These are phyloP conservation scores for Carallia pectinifolia DNA, from an alignment of 345 rosid species.

Conservation along the genomic window DNA sequence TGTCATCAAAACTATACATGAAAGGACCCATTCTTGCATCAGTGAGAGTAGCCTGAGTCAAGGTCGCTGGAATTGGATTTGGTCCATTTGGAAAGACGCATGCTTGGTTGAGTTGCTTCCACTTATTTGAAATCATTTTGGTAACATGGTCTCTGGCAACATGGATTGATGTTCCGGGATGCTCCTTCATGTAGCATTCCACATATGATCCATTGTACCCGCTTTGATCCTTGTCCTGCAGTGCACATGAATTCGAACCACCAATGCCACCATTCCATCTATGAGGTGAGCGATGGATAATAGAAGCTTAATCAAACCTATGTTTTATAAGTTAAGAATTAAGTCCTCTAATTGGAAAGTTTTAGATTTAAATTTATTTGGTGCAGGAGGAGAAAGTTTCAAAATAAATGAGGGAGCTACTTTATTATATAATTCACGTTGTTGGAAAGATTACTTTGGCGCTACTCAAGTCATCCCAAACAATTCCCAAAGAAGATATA, in stretches of 20 bases:
- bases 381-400: too few species aligned
- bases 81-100: constrained; percentile 33
- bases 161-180: constrained; percentile 21
- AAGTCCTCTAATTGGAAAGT: too few species aligned
- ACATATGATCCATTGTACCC: constrained; percentile 41
- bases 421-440: too few species aligned
- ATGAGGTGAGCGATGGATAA: too few species aligned
- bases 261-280: too few species aligned
- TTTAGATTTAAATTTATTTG: too few species aligned
- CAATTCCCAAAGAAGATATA: constrained; percentile 27
- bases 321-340: too few species aligned
- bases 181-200: constrained; percentile 44
- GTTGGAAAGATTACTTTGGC: constrained; percentile 8
- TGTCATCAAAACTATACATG: constrained; percentile 28
- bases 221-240: too few species aligned
- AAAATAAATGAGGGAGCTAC: too few species aligned
- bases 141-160: constrained; percentile 32
- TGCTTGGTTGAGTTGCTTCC: constrained; percentile 49
- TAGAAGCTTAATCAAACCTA: too few species aligned
- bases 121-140: constrained; percentile 40
- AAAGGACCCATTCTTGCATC: constrained; percentile 49
- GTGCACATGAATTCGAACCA: too few species aligned
- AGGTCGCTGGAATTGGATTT: constrained; percentile 35
- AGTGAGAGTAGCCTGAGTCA: constrained; percentile 37
- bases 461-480: constrained; percentile 57